These are phyloP conservation scores for Trametes cinnabarina DNA, from an alignment of 768 basidiomycete genomes.

Conservation along the genomic window DNA sequence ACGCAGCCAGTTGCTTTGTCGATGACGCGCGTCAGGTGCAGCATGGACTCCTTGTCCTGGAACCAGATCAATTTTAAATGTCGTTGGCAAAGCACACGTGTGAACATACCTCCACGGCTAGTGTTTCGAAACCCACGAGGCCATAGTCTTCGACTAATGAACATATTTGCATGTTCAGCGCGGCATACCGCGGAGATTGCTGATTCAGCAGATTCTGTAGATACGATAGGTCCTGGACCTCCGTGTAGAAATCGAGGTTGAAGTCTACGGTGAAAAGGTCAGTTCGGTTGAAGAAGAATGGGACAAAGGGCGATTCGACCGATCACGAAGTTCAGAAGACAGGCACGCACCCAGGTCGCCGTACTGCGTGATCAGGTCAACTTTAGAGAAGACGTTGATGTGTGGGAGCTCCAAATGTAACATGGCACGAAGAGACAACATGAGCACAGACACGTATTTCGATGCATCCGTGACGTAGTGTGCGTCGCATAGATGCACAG, in stretches of 20 bases:
- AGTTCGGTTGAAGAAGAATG: background rate
- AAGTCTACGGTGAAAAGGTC: conserved; percentile 58
- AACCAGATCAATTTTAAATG: background rate
- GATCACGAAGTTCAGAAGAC: background rate
- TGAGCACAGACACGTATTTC: conserved; percentile 90
- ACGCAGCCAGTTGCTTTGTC: conserved; percentile 93
- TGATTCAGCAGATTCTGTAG: conserved; percentile 72
- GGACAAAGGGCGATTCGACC: background rate
- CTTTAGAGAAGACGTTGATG: conserved; percentile 93
- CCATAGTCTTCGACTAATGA: conserved; percentile 92
- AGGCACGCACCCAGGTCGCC: conserved; percentile 77
- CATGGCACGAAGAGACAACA: conserved; percentile 94
- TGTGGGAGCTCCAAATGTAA: conserved; percentile 98
- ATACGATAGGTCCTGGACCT: conserved; percentile 93
- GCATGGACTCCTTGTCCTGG: conserved; percentile 96
- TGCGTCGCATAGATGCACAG: conserved; percentile 94
- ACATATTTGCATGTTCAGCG: conserved; percentile 86
- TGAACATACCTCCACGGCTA: conserved; percentile 82
- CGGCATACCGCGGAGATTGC: conserved; percentile 64
- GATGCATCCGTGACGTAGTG: conserved; percentile 95
- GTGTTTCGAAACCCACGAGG: conserved; percentile 93
- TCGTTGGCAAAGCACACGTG: background rate
- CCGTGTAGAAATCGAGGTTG: conserved; percentile 96
- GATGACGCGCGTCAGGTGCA: conserved; percentile 77
- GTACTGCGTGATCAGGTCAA: conserved; percentile 87